phyloP scores from a whole-genome alignment of 345 rosid genomes.

The Lepidium aucheri region DNA sequence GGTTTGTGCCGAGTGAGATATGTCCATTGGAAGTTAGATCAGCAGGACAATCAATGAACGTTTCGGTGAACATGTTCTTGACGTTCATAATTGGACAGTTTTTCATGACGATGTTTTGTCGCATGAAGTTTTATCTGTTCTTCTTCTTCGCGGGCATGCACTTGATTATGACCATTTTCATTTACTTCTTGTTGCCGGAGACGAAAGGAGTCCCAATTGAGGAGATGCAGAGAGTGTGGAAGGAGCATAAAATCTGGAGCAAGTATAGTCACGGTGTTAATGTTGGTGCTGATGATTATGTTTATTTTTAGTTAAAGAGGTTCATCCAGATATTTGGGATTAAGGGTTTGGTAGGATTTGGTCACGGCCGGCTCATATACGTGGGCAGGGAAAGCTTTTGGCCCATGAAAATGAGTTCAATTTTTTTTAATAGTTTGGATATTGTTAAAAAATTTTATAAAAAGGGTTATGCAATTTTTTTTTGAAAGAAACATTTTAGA shows the following conservation, averaged over 20 bases:
- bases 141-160: constrained; percentile 25
- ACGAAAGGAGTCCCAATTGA: constrained; percentile 35
- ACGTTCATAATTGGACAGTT: constrained; percentile 31
- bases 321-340: not conserved
- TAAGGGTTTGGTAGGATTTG: not conserved
- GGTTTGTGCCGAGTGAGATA: constrained; percentile 35
- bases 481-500: too few relatives aligned
- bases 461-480: too few relatives aligned
- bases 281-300: not conserved
- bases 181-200: constrained; percentile 34
- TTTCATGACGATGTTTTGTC: constrained; percentile 35
- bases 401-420: too few relatives aligned
- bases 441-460: too few relatives aligned
- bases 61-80: constrained; percentile 35
- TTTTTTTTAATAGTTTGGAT: too few relatives aligned
- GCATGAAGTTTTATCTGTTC: constrained; percentile 34
- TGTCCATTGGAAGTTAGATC: constrained; percentile 29
- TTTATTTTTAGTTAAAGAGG: not conserved
- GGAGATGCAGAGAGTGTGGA: constrained; percentile 35
- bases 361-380: too few relatives aligned
- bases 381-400: too few relatives aligned
- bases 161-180: constrained; percentile 28
- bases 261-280: not conserved
- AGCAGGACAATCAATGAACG: constrained; percentile 22
- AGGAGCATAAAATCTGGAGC: constrained; percentile 23